Base-by-base conservation (phyloP, 163 green algal genomes). In the Chlamydomonas reinhardtii region DNA sequence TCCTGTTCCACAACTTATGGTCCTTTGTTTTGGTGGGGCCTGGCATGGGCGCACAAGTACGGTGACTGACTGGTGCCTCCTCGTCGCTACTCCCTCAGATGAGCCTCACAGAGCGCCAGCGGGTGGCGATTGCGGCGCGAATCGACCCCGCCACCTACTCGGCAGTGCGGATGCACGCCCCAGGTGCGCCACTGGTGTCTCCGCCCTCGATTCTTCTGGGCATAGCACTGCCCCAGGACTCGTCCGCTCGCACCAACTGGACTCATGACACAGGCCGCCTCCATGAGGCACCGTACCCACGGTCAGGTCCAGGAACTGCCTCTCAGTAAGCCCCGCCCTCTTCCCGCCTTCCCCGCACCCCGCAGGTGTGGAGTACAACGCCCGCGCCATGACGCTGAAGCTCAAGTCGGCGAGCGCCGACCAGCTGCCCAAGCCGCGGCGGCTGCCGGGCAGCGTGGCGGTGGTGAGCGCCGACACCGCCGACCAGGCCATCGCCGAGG, bases 391-490 rank as follows among this genome's bases (percentile, higher is more conserved):
- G 29, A 87, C 79, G 6, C 75, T 90, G 12, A 86, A 74, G 65
- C 81, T 89, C 27, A 62, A 64, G 4, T 85, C 77, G 0, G 74
- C 84, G 25, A 75, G 61, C 31, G 59, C 84, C 19, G 69, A 90
- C 31, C 54, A 81, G 72, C 68, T 89, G 65, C 88, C 83, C 64
- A 76, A 85, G 77, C 43, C 9, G 65, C 68, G 80, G 31, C 73
- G 81, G n/a, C 87, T 89, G 65, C 79, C 87, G 68, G 95, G 94
- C 65, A 95, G 88, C 17, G 92, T 97, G 74, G 95, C 94, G 27
- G 73, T 97, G 0, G 85, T 97, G 22, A 92, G 89, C 27, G 93
- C 93, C 4, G 95, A 94, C 75, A 96, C 94, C 14, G 92, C 93
- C 0, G 89, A 95, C 56, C 80, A 82, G 82, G 32, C 32, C 19